Percentiles rank a stretch among this genome's conserved stretches.
Conservation (phyloP, 768 basidiomycete species). For the Boletus sp. region DNA sequence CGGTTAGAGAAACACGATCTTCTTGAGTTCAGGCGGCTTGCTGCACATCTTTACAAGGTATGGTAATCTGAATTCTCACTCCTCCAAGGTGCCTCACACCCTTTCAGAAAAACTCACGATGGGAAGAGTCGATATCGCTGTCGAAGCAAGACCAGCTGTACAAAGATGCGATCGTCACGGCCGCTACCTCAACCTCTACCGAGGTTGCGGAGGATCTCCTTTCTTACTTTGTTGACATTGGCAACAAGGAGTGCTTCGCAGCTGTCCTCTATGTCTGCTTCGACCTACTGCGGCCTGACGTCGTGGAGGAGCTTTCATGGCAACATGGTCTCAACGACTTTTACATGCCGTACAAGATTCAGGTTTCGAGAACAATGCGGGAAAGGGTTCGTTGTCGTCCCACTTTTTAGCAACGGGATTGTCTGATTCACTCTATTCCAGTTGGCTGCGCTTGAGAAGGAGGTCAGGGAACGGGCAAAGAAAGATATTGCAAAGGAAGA, state of each 20-base stretch:
- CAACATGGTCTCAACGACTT: constrained; percentile 95
- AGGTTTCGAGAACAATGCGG: constrained; percentile 74
- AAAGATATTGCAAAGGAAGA: constrained; percentile 89
- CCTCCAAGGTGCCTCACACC: neutral
- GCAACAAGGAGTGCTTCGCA: constrained; percentile 97
- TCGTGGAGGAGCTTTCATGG: constrained; percentile 96
- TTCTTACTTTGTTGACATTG: constrained; percentile 96
- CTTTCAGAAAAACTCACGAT: constrained; percentile 82
- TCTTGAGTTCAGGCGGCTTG: constrained; percentile 91
- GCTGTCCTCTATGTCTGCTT: constrained; percentile 89
- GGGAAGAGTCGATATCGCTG: constrained; percentile 94
- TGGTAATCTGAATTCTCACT: neutral
- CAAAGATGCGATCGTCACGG: constrained; percentile 95
- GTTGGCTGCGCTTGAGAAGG: constrained; percentile 80
- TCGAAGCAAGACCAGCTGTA: constrained; percentile 97
- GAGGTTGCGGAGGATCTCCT: constrained; percentile 94
- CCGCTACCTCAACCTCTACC: constrained; percentile 75
- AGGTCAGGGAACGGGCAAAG: constrained; percentile 82
- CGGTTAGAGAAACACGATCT: constrained; percentile 87
- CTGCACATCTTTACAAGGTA: constrained; percentile 95
- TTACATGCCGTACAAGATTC: constrained; percentile 95
- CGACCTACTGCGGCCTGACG: constrained; percentile 89
- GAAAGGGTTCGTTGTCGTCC: constrained; percentile 54
- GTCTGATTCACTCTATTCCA: constrained; percentile 27
- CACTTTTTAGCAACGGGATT: neutral